phyloP scores from a whole-genome alignment of 257 asterid genomes.

The Primulina tabacum region DNA sequence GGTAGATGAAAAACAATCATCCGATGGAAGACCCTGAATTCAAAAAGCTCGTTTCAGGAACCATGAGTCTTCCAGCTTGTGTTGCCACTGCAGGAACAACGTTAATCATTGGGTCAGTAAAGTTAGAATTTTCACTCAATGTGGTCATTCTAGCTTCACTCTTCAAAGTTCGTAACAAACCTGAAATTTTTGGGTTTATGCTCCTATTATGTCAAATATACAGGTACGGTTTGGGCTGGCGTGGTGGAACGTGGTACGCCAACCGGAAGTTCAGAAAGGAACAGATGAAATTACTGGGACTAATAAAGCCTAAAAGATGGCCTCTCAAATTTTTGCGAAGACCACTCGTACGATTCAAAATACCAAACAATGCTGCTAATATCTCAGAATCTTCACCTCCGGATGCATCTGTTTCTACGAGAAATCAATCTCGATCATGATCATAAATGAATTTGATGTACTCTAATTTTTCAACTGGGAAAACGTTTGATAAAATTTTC shows the following conservation, averaged over 20 bases:
- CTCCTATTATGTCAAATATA: slow-evolving; percentile 13
- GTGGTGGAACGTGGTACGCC: slow-evolving; percentile 76
- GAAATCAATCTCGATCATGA: neutral
- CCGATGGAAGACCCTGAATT: slow-evolving; percentile 57
- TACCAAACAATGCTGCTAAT: slow-evolving; percentile 32
- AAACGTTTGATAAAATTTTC: no score
- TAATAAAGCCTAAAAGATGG: slow-evolving; percentile 62
- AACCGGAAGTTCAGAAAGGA: slow-evolving; percentile 55
- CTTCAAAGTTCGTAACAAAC: neutral
- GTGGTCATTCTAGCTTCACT: slow-evolving; percentile 4
- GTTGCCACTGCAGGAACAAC: slow-evolving; percentile 94
- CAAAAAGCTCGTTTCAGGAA: slow-evolving; percentile 57
- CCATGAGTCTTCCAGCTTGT: slow-evolving; percentile 73
- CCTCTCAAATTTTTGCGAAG: slow-evolving; percentile 61
- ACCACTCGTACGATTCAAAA: slow-evolving; percentile 43
- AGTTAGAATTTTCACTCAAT: neutral
- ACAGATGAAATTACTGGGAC: slow-evolving; percentile 72
- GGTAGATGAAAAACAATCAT: slow-evolving; percentile 63
- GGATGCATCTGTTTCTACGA: slow-evolving; percentile 15
- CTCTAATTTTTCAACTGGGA: neutral
- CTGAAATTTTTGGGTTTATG: no score
- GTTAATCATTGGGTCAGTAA: slow-evolving; percentile 69
- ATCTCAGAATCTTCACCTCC: slow-evolving; percentile 36
- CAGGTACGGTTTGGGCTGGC: slow-evolving; percentile 88
- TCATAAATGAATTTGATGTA: slow-evolving; percentile 5